Conservation (phyloP, 148 eudicot species). For the Selenicereus undatus region DNA sequence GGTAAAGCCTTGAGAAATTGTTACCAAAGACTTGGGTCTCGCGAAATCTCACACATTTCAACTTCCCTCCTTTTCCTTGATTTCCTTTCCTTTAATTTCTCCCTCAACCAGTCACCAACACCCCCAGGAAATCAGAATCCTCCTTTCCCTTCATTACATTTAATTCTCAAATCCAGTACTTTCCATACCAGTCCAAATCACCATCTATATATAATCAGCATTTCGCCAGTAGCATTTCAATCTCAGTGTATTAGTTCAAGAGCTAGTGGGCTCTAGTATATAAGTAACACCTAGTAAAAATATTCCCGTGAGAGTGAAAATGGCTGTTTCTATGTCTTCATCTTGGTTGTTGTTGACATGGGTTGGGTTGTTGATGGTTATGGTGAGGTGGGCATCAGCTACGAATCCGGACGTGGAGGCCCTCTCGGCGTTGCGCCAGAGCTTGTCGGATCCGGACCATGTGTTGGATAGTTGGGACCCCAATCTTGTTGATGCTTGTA, state of each 20-base stretch:
- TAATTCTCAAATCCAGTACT: conserved; percentile 21
- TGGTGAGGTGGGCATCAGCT: conserved; percentile 32
- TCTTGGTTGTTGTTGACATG: conserved; percentile 17
- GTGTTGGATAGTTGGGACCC: conserved; percentile 82
- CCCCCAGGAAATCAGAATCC: neutral
- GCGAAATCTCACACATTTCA: no score
- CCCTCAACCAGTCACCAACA: neutral
- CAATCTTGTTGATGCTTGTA: conserved; percentile 80
- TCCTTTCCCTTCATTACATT: neutral
- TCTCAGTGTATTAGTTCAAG: neutral
- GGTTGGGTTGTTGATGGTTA: conserved; percentile 21
- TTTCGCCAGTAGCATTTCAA: neutral
- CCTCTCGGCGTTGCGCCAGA: conserved; percentile 56
- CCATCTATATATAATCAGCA: neutral
- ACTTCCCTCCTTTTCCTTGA: no score
- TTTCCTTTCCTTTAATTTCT: no score
- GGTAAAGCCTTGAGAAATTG: no score
- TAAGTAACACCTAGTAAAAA: neutral
- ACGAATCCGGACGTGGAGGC: conserved; percentile 76
- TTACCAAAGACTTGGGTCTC: no score
- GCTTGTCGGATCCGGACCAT: conserved; percentile 69
- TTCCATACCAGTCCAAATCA: neutral
- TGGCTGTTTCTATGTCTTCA: conserved; percentile 5
- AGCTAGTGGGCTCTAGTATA: no score
- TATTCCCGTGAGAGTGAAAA: neutral